Conservation (phyloP, 73 alveolate genomes). For the Tetrahymena elliotti region DNA sequence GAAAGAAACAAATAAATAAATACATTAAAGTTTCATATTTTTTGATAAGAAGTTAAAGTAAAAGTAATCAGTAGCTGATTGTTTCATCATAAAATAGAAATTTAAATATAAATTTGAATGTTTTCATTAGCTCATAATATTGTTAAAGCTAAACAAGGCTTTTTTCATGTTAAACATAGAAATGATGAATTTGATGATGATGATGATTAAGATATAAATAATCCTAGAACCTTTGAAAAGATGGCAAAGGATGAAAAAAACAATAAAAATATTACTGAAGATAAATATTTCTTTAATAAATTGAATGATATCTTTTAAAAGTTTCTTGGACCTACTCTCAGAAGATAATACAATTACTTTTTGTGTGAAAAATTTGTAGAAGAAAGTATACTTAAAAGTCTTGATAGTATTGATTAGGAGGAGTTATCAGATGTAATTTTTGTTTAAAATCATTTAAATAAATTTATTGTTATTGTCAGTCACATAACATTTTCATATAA, state of each 20-base stretch:
- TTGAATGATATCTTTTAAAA: not conserved
- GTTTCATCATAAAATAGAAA: no score
- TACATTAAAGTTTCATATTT: not conserved
- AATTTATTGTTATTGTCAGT: no score
- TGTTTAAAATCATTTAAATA: not conserved
- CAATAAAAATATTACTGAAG: not conserved
- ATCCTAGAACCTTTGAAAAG: not conserved
- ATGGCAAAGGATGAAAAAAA: not conserved
- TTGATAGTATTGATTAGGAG: not conserved
- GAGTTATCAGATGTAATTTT: not conserved
- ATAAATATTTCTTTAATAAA: not conserved
- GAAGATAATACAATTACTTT: not conserved
- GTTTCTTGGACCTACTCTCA: not conserved
- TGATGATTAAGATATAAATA: not conserved
- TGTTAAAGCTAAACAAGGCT: not conserved
- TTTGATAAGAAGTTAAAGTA: no score
- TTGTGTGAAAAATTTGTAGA: not conserved
- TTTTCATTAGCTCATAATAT: not conserved
- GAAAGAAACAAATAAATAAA: not conserved
- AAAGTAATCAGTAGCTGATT: no score
- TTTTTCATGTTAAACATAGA: not conserved
- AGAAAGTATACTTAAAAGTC: not conserved
- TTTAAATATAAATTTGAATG: not conserved
- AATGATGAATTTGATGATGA: not conserved
- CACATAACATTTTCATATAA: no score